Evolutionary conservation across 331 rosid genomes (phyloP).

Genomic region (Acacia concinna): DNA sequence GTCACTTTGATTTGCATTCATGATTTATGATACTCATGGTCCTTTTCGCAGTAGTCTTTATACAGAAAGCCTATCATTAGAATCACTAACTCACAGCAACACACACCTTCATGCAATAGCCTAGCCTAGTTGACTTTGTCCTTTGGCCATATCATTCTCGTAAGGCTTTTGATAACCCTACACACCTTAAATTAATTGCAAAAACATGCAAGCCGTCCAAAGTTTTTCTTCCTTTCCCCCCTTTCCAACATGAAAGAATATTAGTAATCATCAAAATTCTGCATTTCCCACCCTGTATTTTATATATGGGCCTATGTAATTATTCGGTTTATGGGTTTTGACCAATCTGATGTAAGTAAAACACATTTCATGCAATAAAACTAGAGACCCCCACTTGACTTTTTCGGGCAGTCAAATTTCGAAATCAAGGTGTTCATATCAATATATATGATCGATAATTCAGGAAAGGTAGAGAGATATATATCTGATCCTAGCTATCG

Average conservation of each 20-base stretch:
- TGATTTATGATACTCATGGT: constrained; percentile 29
- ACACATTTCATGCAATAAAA: constrained; percentile 20
- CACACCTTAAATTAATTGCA: constrained; percentile 19
- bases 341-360: neutral
- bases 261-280: neutral
- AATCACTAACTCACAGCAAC: constrained; percentile 34
- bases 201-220: constrained; percentile 22
- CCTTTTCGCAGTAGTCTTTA: constrained; percentile 26
- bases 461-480: constrained; percentile 38
- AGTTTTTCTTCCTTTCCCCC: constrained; percentile 18
- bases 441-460: constrained; percentile 28
- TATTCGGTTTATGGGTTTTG: constrained; percentile 23
- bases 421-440: constrained; percentile 6
- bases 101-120: constrained; percentile 41
- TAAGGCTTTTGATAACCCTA: constrained; percentile 27
- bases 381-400: constrained; percentile 24
- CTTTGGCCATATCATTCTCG: constrained; percentile 22
- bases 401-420: constrained; percentile 18
- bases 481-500: constrained; percentile 29
- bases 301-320: neutral
- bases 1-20: constrained; percentile 40
- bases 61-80: constrained; percentile 46
- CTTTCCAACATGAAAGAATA: constrained; percentile 30
- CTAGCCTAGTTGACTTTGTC: constrained; percentile 47
- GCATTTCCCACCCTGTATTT: neutral